phyloP scores from a whole-genome alignment of 2,329 filamentous ascomycete species.

The Curvularia verruculosa region DNA sequence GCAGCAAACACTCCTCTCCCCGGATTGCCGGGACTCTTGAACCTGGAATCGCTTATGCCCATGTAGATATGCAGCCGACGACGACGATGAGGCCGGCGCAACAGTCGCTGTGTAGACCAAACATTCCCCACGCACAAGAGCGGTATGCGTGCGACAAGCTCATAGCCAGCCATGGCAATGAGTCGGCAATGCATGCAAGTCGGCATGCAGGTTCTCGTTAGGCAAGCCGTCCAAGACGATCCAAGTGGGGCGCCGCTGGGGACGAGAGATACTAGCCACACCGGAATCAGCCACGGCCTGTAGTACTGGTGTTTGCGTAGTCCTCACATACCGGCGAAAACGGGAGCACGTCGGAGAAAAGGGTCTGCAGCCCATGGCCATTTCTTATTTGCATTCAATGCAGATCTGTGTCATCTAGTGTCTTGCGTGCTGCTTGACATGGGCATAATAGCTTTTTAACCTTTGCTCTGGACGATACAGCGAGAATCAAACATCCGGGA shows the following conservation, averaged over 20 bases:
- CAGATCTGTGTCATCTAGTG: neutral
- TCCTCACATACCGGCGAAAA: neutral
- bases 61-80: neutral
- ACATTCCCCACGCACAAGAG: neutral
- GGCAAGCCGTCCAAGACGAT: neutral
- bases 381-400: neutral
- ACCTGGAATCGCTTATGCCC: neutral
- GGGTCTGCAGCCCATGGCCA: neutral
- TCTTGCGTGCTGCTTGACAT: neutral
- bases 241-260: neutral
- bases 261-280: conserved; percentile 1
- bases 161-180: neutral
- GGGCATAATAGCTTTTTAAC: neutral
- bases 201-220: conserved; percentile 2
- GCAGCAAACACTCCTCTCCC: conserved; percentile 2
- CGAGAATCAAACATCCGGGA: no score
- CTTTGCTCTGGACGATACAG: no score
- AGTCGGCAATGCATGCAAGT: conserved; percentile 1
- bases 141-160: neutral
- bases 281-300: conserved; percentile 1
- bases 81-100: neutral
- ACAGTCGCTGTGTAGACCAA: neutral
- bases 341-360: neutral
- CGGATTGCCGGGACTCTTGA: neutral
- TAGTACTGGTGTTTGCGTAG: neutral